phyloP scores from a whole-genome alignment of 1,284 basidiomycete genomes.

The Trametes pubescens region DNA sequence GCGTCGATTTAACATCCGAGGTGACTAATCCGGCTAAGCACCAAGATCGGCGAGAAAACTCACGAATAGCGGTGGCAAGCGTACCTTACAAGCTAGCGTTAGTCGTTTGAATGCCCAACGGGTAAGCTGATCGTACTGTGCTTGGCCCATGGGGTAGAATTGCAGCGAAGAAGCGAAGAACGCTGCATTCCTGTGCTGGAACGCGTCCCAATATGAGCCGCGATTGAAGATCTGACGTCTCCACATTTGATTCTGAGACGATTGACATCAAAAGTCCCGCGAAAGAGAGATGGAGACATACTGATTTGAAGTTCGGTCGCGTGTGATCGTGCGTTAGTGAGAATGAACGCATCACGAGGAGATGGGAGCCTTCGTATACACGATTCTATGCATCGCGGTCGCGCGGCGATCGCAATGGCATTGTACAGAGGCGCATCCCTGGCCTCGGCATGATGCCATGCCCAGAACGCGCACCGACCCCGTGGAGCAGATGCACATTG shows the following conservation, averaged over 20 bases:
- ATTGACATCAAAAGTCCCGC: background rate
- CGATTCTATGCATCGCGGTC: conserved; percentile 6
- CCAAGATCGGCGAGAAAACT: too few species aligned
- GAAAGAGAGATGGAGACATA: background rate
- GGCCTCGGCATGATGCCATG: conserved; percentile 5
- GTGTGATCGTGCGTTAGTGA: background rate
- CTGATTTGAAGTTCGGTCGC: background rate
- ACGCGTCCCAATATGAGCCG: too few species aligned
- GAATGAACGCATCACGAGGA: conserved; percentile 2
- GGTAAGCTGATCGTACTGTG: too few species aligned
- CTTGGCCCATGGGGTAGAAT: too few species aligned
- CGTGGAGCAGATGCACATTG: conserved; percentile 13
- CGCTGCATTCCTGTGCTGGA: too few species aligned
- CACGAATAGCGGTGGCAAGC: too few species aligned
- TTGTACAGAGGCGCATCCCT: background rate
- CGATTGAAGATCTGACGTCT: too few species aligned
- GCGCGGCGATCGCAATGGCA: conserved; percentile 15
- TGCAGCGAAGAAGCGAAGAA: too few species aligned
- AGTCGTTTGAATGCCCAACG: too few species aligned
- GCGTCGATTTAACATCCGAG: too few species aligned
- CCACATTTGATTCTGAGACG: background rate
- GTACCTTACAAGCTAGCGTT: too few species aligned
- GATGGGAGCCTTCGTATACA: conserved; percentile 3
- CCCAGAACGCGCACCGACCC: background rate
- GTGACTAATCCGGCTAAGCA: too few species aligned